Percentiles rank a stretch among this genome's conserved stretches.
These are phyloP conservation scores for Leishmania amazonensis DNA, from an alignment of 208 protist species.

Conservation along the genomic window DNA sequence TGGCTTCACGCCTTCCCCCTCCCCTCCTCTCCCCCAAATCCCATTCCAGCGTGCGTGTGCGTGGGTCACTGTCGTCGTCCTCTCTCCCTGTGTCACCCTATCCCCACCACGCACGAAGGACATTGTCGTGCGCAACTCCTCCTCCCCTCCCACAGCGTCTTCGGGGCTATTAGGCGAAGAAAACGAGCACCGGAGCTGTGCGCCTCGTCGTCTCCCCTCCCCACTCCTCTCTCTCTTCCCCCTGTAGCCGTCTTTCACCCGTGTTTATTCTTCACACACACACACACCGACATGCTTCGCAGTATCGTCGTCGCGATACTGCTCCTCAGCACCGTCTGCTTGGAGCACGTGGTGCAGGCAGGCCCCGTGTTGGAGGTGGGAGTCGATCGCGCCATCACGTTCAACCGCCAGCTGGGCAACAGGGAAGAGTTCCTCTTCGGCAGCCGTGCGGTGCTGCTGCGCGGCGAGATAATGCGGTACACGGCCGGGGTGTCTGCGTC, in stretches of 20 bases:
- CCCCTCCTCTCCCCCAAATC: background rate
- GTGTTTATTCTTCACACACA: background rate
- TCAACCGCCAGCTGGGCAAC: constrained; percentile 38
- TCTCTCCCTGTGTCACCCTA: too few species aligned
- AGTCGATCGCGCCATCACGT: constrained; percentile 62
- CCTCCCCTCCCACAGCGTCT: background rate
- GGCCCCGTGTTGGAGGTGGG: constrained; percentile 29
- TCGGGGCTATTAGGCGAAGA: background rate
- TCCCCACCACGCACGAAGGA: background rate
- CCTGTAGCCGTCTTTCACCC: background rate
- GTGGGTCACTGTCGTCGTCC: background rate
- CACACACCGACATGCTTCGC: background rate
- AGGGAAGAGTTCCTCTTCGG: constrained; percentile 33
- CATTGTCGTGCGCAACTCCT: background rate
- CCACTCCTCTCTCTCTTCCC: too few species aligned
- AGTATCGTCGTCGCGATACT: constrained; percentile 7
- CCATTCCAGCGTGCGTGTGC: background rate
- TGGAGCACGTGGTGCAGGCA: constrained; percentile 18
- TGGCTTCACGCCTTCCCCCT: background rate
- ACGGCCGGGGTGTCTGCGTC: constrained; percentile 6
- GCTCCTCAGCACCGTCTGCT: constrained; percentile 17
- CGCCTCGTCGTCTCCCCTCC: background rate
- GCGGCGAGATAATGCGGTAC: constrained; percentile 51
- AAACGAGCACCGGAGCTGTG: background rate
- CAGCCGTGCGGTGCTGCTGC: constrained; percentile 55